A percentile compares a stretch with the other conserved stretches of the same genome.
These are phyloP conservation scores for Iris pallida DNA, from an alignment of 116 monocot genomes.

Conservation along the genomic window DNA sequence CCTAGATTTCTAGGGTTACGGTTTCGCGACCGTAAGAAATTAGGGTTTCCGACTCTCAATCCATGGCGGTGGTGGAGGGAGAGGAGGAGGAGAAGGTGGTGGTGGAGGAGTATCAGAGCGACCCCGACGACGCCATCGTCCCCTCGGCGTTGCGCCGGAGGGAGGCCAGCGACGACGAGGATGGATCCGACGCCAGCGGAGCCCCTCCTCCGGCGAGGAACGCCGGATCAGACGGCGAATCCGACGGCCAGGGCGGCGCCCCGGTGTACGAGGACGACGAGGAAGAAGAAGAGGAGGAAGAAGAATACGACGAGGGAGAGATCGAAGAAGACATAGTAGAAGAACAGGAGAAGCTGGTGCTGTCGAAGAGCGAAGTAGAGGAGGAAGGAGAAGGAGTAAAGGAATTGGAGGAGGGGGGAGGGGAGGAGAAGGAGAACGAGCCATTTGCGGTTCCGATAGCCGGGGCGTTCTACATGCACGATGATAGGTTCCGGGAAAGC, in stretches of 20 bases:
- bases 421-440: conserved; percentile 79
- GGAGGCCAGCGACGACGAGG: conserved; percentile 90
- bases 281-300: conserved; percentile 14
- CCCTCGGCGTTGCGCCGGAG: conserved; percentile 69
- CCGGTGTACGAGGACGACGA: conserved; percentile 69
- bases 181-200: conserved; percentile 28
- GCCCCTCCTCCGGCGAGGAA: conserved; percentile 4
- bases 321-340: no score
- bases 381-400: not conserved
- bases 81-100: conserved; percentile 15
- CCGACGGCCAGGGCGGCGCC: conserved; percentile 66
- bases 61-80: conserved; percentile 12
- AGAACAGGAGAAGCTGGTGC: not conserved
- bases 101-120: conserved; percentile 87
- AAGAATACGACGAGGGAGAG: conserved; percentile 10
- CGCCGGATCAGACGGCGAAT: conserved; percentile 59
- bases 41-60: not conserved
- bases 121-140: conserved; percentile 76
- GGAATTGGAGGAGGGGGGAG: conserved; percentile 10
- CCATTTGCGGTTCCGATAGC: conserved; percentile 81
- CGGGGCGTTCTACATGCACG: conserved; percentile 99
- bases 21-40: not conserved
- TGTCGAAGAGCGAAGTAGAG: conserved; percentile 14
- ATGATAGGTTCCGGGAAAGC: conserved; percentile 76
- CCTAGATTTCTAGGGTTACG: conserved; percentile 9